Base-by-base conservation (phyloP, 2,329 filamentous ascomycete species). In the Cladorrhinum sp. region DNA sequence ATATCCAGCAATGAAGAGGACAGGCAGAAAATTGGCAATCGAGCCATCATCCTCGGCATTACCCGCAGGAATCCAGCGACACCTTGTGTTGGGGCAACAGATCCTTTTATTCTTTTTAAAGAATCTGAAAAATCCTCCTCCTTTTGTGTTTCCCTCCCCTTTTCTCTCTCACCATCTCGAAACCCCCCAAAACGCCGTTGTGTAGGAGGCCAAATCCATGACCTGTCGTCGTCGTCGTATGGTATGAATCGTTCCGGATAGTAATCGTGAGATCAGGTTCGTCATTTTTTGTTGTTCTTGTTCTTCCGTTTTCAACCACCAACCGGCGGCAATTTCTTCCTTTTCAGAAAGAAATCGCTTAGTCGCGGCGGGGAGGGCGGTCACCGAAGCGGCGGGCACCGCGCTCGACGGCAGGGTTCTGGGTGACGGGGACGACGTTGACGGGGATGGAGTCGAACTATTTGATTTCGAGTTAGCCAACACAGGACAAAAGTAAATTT, bases 361-460 rank as follows among this genome's bases (percentile, higher is more conserved):
- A 77, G 72, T 81, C 79, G 70, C 76, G 76, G 69, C 76, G 77
- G 57, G 77, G 75, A 28, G 74, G 75, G 53, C 80, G 72, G 63
- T 78, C 77, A 55, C 74, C 79, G 61, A 82, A 74, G 33, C 76
- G 72, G 33, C 76, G 72, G 61, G 73, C 86, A 68, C 82, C 81
- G 71, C 92, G 90, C 83, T 97, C 93, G 75, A 85, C 80, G 68
- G 85, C 80, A 84, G 97, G 93, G 78, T 91, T 87, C 84, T 98
- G 93, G 72, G 89, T 84, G 71, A 99, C 92, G 70, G 89, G 82
- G 73, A 96, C 87, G 74, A 98, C 92, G 82, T 96, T 97, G 89
- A 96, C 92, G 78, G 94, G 90, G 80, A 99, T 93, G 71, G 87
- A 87, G 82, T 99, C 95, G 85, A 99, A 99, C 93, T 97, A 46